Evolutionary conservation across 345 rosid genomes (phyloP), one percentile per base, ranked within the genome.

Genomic region (Gynandropsis gynandra): DNA sequence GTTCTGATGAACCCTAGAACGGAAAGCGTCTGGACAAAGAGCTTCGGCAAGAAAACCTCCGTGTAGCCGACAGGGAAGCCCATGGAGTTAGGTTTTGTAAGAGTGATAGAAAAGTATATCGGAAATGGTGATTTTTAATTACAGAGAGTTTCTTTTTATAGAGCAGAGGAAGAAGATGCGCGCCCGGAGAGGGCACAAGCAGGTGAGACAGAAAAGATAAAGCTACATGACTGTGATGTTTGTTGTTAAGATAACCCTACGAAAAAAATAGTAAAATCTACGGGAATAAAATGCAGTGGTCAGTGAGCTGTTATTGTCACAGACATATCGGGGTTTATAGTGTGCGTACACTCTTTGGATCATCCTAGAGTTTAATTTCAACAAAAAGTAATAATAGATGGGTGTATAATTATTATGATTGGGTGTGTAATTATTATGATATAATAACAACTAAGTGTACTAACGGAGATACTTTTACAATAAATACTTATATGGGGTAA

Each of bases 11-110:
- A 68, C 13, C 83, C 86, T 39, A 89, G 79, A 34, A 86, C 52
- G 48, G 74, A 76, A 37, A 86, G 84, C 1, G 76, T 38, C 62
- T 75, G 88, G 10, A 89, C 84, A 49, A 86, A 81, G 15, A 81
- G 62, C 57, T 71, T 83, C 1, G 94, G 95, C 52, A 86, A 42
- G 66, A 75, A 78, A 4, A 83, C 82, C 47, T 89, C 88, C 3
- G 86, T 70, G 71, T 80, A 89, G 20, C 79, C 87, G 24, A 86
- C 78, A 7, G 97, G 90, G 58, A 86, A 89, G 1, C 97, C 97
- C 95, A 89, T 86, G 54, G 16, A 50, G 38, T 52, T 19, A 33
- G 37, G 42, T 45, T 10, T 46, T 9, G 4, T n/a, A 18, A 39
- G 1, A 47, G 31, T 24, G 8, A n/a, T n/a, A 45, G 42, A 49